A percentile compares a stretch with the other conserved stretches of the same genome.
phyloP scores from a whole-genome alignment of 1,284 basidiomycete species.

The Moniliella sp. region DNA sequence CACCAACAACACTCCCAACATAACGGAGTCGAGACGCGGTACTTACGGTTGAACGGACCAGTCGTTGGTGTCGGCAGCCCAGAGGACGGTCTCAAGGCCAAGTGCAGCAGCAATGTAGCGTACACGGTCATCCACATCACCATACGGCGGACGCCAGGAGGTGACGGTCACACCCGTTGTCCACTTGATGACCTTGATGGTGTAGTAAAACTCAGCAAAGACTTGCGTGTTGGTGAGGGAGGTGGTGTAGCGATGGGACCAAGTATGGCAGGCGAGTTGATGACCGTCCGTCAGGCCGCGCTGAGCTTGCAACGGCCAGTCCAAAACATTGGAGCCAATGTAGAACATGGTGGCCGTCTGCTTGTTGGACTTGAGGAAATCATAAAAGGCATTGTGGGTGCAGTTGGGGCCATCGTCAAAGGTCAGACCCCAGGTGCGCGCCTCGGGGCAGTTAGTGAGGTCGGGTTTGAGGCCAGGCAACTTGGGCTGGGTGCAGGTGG shows the following conservation, averaged over 20 bases:
- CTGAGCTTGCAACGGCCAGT: constrained; percentile 41
- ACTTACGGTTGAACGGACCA: too few relatives aligned
- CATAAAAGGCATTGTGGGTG: constrained; percentile 40
- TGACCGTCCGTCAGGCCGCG: constrained; percentile 38
- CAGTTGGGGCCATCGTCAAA: constrained; percentile 39
- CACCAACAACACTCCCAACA: too few relatives aligned
- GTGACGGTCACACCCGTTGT: constrained; percentile 26
- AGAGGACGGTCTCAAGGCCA: constrained; percentile 28
- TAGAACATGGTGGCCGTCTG: constrained; percentile 39
- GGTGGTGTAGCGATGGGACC: constrained; percentile 46
- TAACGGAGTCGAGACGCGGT: too few relatives aligned
- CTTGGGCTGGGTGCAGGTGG: constrained; percentile 26
- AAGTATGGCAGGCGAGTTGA: constrained; percentile 34
- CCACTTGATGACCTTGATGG: constrained; percentile 54
- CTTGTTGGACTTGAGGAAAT: constrained; percentile 37
- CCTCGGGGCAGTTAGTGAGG: constrained; percentile 36
- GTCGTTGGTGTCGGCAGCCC: constrained; percentile 28
- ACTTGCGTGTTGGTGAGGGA: constrained; percentile 63
- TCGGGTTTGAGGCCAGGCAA: constrained; percentile 29
- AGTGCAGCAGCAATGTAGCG: constrained; percentile 22
- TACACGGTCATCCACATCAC: constrained; percentile 33
- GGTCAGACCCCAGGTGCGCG: constrained; percentile 39
- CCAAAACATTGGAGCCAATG: constrained; percentile 40
- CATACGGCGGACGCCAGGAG: constrained; percentile 36
- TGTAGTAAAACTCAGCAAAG: constrained; percentile 81